Percentiles rank a stretch among this genome's conserved stretches.
Conservation (phyloP, 257 asterid species). For the Knoxia roxburghii region DNA sequence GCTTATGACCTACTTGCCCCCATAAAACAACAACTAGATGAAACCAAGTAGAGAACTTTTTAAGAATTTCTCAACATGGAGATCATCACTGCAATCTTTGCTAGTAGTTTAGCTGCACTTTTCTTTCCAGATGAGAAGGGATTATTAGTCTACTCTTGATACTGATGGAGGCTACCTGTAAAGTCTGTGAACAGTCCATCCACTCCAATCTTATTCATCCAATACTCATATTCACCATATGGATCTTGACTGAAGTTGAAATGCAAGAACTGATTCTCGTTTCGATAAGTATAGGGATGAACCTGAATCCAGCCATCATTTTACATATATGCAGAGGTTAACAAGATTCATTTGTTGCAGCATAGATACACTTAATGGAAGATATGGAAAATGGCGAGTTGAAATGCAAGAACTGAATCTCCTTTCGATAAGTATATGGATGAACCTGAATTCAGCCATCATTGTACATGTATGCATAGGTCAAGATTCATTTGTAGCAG, state of each 20-base stretch:
- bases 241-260: slow-evolving; percentile 92
- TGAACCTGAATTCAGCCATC: too few species aligned
- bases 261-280: slow-evolving; percentile 71
- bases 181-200: slow-evolving; percentile 96
- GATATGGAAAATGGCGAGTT: too few species aligned
- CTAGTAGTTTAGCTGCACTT: slow-evolving; percentile 45
- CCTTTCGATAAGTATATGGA: too few species aligned
- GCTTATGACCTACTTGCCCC: background rate
- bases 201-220: slow-evolving; percentile 72
- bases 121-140: slow-evolving; percentile 46
- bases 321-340: slow-evolving; percentile 5
- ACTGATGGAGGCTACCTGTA: slow-evolving; percentile 82
- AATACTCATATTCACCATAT: slow-evolving; percentile 65
- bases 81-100: slow-evolving; percentile 52
- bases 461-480: too few species aligned
- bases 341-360: background rate
- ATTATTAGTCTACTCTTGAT: slow-evolving; percentile 62
- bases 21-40: background rate
- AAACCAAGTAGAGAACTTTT: background rate
- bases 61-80: slow-evolving; percentile 40
- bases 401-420: too few species aligned
- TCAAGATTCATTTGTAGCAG: too few species aligned
- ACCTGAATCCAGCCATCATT: slow-evolving; percentile 45
- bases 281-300: slow-evolving; percentile 85
- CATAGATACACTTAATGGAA: too few species aligned